Base-by-base conservation (phyloP, 2,329 filamentous ascomycete species). In the Claviceps pazoutovae region DNA sequence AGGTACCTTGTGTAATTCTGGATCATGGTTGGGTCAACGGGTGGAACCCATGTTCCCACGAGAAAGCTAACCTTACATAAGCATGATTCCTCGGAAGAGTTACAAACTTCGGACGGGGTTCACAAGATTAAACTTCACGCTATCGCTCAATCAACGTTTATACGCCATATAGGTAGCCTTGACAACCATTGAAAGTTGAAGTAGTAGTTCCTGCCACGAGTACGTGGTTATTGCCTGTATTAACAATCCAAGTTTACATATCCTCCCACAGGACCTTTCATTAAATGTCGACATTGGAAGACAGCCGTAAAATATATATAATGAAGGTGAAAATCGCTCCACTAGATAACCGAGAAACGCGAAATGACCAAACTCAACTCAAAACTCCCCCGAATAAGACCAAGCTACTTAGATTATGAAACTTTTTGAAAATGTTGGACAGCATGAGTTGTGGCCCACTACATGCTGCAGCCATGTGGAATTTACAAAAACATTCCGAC, bases 401-500 rank as follows among this genome's bases (percentile, higher is more conserved):
- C n/a, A 41, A 19, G 6, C 17, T 21, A 6, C 17, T 21, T 1
- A 11, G 17, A 34, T 34, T 9, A 34, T 34, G 9, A 34, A 11
- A 11, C 9, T 34, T 34, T 19, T 34, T 34, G 30, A 11, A 26
- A 11, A 44, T 44, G 21, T 7, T 21, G 48, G 30, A 43, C 48
- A 30, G 38, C 23, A 34, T 42, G 17, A 3, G n/a, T 5, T 2
- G 4, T 26, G 16, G 7, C 21, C 34, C 19, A 39, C 26, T 44
- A 16, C 14, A 2, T n/a, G 7, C 38, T 42, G 11, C 14, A 17
- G 3, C 30, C 13, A 1, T 5, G 6, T 23, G 13, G 8, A 9
- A 21, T 49, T 49, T 58, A 62, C 36, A 61, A 49, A 37, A 60
- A 19, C n/a, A 55, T 30, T 3, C 51, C 57, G 36, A 56, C 58